Evolutionary conservation across 192 early-diverging fungal species (phyloP).

Genomic region (Backusella circina): DNA sequence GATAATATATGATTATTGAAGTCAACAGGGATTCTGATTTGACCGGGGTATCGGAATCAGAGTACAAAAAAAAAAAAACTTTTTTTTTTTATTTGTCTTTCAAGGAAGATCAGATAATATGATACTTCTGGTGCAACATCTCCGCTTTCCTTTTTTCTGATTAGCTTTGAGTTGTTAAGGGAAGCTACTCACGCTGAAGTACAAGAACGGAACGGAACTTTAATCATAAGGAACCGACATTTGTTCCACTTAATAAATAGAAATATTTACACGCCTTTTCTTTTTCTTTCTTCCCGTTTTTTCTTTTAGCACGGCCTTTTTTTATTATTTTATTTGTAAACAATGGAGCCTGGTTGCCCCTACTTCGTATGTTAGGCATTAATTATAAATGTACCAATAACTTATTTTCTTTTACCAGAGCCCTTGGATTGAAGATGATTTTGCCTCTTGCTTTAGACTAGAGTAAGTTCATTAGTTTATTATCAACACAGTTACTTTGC

Average conservation of each 20-base stretch:
- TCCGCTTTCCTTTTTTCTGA: background rate
- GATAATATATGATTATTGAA: background rate
- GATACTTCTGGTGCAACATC: background rate
- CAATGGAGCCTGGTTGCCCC: background rate
- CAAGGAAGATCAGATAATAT: background rate
- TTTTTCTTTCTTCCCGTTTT: background rate
- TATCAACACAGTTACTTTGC: slow-evolving; percentile 17
- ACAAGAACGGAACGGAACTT: background rate
- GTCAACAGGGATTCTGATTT: background rate
- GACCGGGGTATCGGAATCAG: background rate
- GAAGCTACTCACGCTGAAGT: background rate
- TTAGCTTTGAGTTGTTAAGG: background rate
- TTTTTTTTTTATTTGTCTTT: background rate
- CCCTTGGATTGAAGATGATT: slow-evolving; percentile 18
- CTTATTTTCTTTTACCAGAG: background rate
- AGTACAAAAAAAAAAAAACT: background rate
- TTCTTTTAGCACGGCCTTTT: background rate
- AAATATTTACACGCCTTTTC: background rate
- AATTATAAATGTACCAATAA: background rate
- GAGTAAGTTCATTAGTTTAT: slow-evolving; percentile 11
- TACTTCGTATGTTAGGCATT: background rate
- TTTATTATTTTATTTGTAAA: background rate
- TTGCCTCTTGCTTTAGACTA: slow-evolving; percentile 21
- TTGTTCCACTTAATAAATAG: background rate
- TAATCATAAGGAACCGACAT: background rate